Conservation (phyloP, 208 protist genomes). For the Crithidia fasciculata region DNA sequence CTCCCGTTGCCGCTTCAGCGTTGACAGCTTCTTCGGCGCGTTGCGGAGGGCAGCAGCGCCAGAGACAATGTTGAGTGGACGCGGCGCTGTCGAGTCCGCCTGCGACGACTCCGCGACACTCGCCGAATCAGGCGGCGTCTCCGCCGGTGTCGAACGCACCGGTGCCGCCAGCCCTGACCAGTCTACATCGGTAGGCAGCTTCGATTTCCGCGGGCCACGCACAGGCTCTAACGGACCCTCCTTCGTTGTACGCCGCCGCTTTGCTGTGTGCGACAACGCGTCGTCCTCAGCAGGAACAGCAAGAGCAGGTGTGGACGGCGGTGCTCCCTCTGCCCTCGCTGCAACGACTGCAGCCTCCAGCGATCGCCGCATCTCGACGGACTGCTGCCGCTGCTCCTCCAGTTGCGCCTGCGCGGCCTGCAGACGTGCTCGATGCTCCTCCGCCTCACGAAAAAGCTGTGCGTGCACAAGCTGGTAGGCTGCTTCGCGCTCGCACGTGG, state of each 20-base stretch:
- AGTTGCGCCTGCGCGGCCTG: conserved; percentile 52
- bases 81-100: conserved; percentile 9
- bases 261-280: background rate
- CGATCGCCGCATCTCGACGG: conserved; percentile 8
- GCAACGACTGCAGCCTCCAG: conserved; percentile 15
- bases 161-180: background rate
- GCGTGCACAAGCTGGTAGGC: conserved; percentile 66
- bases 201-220: background rate
- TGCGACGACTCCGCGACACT: background rate
- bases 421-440: conserved; percentile 36
- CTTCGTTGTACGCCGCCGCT: conserved; percentile 8
- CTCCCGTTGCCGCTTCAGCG: conserved; percentile 14
- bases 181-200: background rate
- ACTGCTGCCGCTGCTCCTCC: conserved; percentile 32
- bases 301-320: background rate
- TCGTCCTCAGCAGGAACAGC: background rate
- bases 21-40: background rate
- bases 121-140: background rate
- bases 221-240: background rate
- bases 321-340: background rate
- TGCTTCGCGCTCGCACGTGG: conserved; percentile 70
- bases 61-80: conserved; percentile 19
- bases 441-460: conserved; percentile 51
- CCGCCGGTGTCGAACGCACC: background rate
- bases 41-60: conserved; percentile 26